A percentile compares a stretch with the other conserved stretches of the same genome.
Conservation (phyloP, 139 green algal species). For the Coelastrella sp. region DNA sequence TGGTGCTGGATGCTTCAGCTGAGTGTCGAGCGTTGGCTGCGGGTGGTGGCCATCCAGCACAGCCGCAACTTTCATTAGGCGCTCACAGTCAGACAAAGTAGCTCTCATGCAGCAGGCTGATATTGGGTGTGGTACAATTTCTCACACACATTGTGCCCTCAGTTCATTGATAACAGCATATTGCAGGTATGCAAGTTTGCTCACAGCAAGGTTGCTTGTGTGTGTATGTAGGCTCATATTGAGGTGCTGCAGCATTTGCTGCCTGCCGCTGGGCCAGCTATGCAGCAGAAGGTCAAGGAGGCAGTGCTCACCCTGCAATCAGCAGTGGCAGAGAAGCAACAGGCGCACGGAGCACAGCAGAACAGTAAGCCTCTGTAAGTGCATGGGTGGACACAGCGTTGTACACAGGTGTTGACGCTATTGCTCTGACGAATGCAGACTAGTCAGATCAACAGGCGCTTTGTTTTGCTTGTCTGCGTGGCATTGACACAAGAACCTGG, state of each 20-base stretch:
- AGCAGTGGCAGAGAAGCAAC: background rate
- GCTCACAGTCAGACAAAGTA: no score
- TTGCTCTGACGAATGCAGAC: no score
- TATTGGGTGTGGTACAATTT: no score
- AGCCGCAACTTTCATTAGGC: background rate
- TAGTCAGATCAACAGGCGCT: no score
- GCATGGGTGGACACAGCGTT: background rate
- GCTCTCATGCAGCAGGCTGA: no score
- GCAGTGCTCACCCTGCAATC: background rate
- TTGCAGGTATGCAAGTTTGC: background rate
- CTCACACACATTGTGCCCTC: no score
- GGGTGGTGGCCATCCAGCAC: background rate
- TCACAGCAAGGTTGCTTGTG: background rate
- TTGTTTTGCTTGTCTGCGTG: no score
- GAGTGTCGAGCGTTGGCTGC: no score
- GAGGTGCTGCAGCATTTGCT: conserved; percentile 18
- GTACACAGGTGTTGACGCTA: background rate
- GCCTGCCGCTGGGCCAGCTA: background rate
- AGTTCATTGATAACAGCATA: no score
- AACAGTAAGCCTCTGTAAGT: background rate
- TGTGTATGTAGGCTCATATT: background rate
- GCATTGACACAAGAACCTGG: no score
- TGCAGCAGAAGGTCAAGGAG: background rate
- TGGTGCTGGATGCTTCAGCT: no score
- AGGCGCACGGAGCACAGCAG: background rate